These are phyloP conservation scores for Jatropha podagrica DNA, from an alignment of 441 rosid genomes.

Conservation along the genomic window DNA sequence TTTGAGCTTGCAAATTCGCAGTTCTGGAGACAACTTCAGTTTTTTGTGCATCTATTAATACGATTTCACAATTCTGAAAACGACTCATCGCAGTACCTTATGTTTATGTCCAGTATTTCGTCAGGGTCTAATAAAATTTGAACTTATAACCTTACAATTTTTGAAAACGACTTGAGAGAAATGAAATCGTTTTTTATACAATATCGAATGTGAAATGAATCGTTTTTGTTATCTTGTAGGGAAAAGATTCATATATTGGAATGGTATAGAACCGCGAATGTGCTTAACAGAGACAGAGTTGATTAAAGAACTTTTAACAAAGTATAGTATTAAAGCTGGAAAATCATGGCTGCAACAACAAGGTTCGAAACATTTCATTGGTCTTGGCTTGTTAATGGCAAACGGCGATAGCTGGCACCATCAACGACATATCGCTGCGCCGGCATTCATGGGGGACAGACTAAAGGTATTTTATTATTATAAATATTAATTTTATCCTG, in stretches of 20 bases:
- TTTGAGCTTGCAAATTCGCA: too few species aligned
- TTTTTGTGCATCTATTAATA: too few species aligned
- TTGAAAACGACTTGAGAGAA: too few species aligned
- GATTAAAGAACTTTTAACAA: conserved; percentile 70
- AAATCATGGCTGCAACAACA: conserved; percentile 93
- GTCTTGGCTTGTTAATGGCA: conserved; percentile 83
- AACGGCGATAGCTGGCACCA: conserved; percentile 85
- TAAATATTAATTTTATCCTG: background rate
- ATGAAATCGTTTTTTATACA: too few species aligned
- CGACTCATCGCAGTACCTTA: too few species aligned
- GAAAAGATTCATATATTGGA: conserved; percentile 81
- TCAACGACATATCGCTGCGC: conserved; percentile 81
- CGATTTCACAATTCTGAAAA: too few species aligned
- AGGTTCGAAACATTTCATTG: conserved; percentile 83
- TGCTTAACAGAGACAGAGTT: conserved; percentile 72
- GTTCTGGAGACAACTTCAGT: too few species aligned
- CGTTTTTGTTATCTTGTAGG: conserved; percentile 39
- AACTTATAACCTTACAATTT: too few species aligned
- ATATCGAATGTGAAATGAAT: background rate
- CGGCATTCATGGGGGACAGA: conserved; percentile 75
- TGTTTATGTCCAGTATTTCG: too few species aligned
- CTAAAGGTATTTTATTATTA: conserved; percentile 52
- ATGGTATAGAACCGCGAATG: conserved; percentile 84
- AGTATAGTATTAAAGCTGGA: conserved; percentile 67
- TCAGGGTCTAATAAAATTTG: too few species aligned